Conservation (phyloP, 441 rosid species). For the Raphanus hybrid region DNA sequence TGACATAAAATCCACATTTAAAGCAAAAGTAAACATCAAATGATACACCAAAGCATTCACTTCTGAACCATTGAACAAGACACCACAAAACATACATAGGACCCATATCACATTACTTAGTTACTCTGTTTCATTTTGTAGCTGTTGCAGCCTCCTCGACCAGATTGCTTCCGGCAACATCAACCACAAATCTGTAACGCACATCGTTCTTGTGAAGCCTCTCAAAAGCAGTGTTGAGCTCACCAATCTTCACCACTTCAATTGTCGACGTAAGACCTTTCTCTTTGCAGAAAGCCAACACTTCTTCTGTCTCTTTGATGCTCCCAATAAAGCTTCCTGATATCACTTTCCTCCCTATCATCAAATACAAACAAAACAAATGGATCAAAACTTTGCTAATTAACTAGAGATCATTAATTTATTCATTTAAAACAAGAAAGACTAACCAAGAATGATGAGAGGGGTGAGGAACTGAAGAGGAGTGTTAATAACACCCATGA, state of each 20-base stretch:
- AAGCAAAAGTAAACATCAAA: not conserved
- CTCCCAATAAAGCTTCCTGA: slow-evolving; percentile 73
- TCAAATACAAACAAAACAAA: not conserved
- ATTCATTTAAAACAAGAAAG: not conserved
- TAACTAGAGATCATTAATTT: not conserved
- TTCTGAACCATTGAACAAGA: slow-evolving; percentile 12
- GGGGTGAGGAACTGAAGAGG: slow-evolving; percentile 64
- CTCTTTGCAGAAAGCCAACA: slow-evolving; percentile 44
- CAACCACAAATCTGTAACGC: slow-evolving; percentile 57
- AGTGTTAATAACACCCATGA: slow-evolving; percentile 63
- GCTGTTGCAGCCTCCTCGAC: slow-evolving; percentile 31
- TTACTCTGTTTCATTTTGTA: slow-evolving; percentile 9
- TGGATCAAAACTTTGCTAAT: not conserved
- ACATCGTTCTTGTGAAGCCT: slow-evolving; percentile 53
- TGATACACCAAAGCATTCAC: slow-evolving; percentile 3
- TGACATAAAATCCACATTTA: not conserved
- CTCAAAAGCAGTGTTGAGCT: slow-evolving; percentile 42
- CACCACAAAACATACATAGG: slow-evolving; percentile 19
- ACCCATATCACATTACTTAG: slow-evolving; percentile 13
- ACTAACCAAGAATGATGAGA: slow-evolving; percentile 70
- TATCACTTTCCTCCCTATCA: slow-evolving; percentile 63
- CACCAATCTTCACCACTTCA: slow-evolving; percentile 44
- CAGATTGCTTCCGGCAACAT: slow-evolving; percentile 66
- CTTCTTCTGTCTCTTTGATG: slow-evolving; percentile 54
- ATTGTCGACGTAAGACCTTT: slow-evolving; percentile 44